Percentiles rank a stretch among this genome's conserved stretches.
Conservation (phyloP, 306 rosid species). For the Glycine latifolia region DNA sequence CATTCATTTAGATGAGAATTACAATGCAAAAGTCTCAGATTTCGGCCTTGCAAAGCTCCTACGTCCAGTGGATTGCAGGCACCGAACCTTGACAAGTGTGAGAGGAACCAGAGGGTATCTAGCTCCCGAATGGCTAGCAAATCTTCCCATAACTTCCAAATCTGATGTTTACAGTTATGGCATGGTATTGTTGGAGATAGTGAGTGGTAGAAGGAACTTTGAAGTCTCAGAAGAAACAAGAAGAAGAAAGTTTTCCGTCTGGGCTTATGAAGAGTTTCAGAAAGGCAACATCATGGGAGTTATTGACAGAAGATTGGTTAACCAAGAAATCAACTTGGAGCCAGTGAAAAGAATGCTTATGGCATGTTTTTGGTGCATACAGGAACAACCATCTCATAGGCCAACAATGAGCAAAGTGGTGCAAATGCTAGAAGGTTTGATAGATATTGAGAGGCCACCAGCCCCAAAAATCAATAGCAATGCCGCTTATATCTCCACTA, state of each 20-base stretch:
- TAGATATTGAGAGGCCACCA: conserved; percentile 70
- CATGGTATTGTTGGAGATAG: conserved; percentile 86
- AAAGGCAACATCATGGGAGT: conserved; percentile 68
- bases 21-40: conserved; percentile 78
- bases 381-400: conserved; percentile 79
- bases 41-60: conserved; percentile 87
- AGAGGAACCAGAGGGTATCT: conserved; percentile 88
- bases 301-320: conserved; percentile 62
- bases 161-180: conserved; percentile 88
- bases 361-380: conserved; percentile 87
- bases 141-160: conserved; percentile 76
- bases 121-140: conserved; percentile 90
- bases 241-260: conserved; percentile 60
- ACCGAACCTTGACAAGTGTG: conserved; percentile 69
- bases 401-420: conserved; percentile 80
- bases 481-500: conserved; percentile 49
- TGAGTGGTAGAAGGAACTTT: conserved; percentile 84
- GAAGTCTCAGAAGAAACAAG: conserved; percentile 70
- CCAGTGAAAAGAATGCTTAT: conserved; percentile 67
- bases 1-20: conserved; percentile 79
- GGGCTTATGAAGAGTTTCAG: conserved; percentile 82
- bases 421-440: conserved; percentile 87
- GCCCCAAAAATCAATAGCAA: conserved; percentile 59
- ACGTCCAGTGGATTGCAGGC: conserved; percentile 67
- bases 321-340: conserved; percentile 65